Evolutionary conservation across 306 rosid species (phyloP).

Genomic region (Begonia masoniana): DNA sequence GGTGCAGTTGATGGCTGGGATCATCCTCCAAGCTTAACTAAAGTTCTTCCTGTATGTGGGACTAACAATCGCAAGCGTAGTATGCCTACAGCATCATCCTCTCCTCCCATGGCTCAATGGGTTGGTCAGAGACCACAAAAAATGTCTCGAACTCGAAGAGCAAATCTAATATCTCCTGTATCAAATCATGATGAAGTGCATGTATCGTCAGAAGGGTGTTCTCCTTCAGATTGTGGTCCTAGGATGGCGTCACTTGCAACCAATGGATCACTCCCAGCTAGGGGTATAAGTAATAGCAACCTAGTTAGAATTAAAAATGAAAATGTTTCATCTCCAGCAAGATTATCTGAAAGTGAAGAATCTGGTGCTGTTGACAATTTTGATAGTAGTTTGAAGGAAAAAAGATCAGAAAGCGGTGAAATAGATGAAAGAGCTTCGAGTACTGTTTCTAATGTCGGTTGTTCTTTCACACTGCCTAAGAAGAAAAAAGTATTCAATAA

Average conservation of each 20-base stretch:
- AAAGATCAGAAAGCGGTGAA: slow-evolving; percentile 31
- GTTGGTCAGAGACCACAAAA: slow-evolving; percentile 85
- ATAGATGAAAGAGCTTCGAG: slow-evolving; percentile 30
- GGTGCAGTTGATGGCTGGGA: slow-evolving; percentile 48
- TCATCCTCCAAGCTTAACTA: slow-evolving; percentile 37
- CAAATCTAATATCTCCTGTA: slow-evolving; percentile 63
- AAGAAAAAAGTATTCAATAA: slow-evolving; percentile 34
- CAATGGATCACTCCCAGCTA: slow-evolving; percentile 39
- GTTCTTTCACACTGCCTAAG: slow-evolving; percentile 22
- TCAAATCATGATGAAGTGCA: slow-evolving; percentile 46
- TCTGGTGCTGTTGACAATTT: slow-evolving; percentile 46
- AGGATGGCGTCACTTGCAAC: slow-evolving; percentile 31
- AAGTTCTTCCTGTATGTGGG: slow-evolving; percentile 32
- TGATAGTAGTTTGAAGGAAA: slow-evolving; percentile 53
- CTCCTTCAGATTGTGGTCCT: slow-evolving; percentile 49
- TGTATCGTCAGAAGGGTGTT: slow-evolving; percentile 36
- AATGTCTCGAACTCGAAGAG: slow-evolving; percentile 67
- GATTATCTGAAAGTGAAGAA: slow-evolving; percentile 73
- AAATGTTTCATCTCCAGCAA: slow-evolving; percentile 41
- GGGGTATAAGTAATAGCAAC: slow-evolving; percentile 22
- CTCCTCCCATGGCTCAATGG: slow-evolving; percentile 74
- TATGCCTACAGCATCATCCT: slow-evolving; percentile 39
- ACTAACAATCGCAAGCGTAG: slow-evolving; percentile 44
- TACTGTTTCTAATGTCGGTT: slow-evolving; percentile 25
- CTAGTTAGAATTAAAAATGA: slow-evolving; percentile 37